Evolutionary conservation across 768 basidiomycete genomes (phyloP).

Genomic region (Tulasnella sp.): DNA sequence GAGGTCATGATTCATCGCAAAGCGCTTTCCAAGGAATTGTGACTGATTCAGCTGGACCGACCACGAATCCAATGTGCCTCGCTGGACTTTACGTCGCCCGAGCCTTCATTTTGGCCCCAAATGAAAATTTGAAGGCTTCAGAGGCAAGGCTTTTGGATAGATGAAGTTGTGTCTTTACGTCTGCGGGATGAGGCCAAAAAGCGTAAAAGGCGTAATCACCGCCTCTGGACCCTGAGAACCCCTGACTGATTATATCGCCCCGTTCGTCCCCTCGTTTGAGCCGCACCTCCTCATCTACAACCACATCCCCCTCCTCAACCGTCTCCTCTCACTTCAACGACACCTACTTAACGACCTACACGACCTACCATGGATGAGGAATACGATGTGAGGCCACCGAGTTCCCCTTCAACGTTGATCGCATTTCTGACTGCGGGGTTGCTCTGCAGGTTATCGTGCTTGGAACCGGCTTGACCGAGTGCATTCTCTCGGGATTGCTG

Average conservation of each 20-base stretch:
- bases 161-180: neutral
- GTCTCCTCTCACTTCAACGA: neutral
- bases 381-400: conserved; percentile 60
- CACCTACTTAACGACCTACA: neutral
- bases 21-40: no score
- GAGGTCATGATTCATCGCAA: no score
- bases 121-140: neutral
- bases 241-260: neutral
- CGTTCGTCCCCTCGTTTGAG: conserved; percentile 1
- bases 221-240: neutral
- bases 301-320: neutral
- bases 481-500: conserved; percentile 92
- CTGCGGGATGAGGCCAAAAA: neutral
- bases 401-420: neutral
- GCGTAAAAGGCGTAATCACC: neutral
- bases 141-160: neutral
- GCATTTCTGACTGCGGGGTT: neutral
- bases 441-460: conserved; percentile 68
- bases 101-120: neutral
- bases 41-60: no score
- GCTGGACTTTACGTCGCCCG: neutral
- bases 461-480: conserved; percentile 96
- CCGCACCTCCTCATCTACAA: neutral
- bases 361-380: conserved; percentile 82
- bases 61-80: neutral